phyloP scores from a whole-genome alignment of 352 stramenopile genomes.

The Phytophthora multivora region DNA sequence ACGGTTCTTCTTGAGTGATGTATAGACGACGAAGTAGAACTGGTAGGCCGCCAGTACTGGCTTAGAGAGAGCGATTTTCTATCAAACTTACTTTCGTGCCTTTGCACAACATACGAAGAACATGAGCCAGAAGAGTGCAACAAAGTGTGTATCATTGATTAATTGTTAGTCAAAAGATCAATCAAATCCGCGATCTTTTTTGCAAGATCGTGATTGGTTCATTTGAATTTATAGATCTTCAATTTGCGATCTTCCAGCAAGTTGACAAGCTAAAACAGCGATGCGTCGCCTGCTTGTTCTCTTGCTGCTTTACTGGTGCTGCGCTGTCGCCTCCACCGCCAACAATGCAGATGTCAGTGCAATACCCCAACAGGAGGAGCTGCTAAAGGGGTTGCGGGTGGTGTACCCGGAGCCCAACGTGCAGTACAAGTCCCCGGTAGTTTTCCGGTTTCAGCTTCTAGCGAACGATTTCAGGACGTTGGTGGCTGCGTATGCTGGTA shows the following conservation, averaged over 20 bases:
- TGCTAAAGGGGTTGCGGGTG: constrained; percentile 17
- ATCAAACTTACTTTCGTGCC: too few relatives aligned
- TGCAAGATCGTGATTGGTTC: too few relatives aligned
- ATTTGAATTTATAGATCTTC: too few relatives aligned
- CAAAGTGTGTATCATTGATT: too few relatives aligned
- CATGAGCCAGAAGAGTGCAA: too few relatives aligned
- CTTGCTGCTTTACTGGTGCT: constrained; percentile 4
- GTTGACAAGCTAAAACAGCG: constrained; percentile 6
- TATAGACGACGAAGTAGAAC: neutral
- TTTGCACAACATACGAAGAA: too few relatives aligned
- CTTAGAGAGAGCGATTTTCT: too few relatives aligned
- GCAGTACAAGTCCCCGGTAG: constrained; percentile 31
- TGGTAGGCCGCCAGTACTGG: neutral
- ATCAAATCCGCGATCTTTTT: too few relatives aligned
- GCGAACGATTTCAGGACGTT: constrained; percentile 13
- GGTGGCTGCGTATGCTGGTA: constrained; percentile 15
- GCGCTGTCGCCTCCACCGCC: neutral
- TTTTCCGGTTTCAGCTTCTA: constrained; percentile 24
- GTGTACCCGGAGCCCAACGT: constrained; percentile 16
- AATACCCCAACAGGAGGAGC: constrained; percentile 3
- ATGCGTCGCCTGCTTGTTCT: constrained; percentile 5
- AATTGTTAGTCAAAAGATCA: too few relatives aligned
- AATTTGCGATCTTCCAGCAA: constrained; percentile 18
- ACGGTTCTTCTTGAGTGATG: neutral
- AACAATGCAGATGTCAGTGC: neutral